Evolutionary conservation across 2,329 filamentous ascomycete genomes (phyloP).

Genomic region (Fusarium udum): DNA sequence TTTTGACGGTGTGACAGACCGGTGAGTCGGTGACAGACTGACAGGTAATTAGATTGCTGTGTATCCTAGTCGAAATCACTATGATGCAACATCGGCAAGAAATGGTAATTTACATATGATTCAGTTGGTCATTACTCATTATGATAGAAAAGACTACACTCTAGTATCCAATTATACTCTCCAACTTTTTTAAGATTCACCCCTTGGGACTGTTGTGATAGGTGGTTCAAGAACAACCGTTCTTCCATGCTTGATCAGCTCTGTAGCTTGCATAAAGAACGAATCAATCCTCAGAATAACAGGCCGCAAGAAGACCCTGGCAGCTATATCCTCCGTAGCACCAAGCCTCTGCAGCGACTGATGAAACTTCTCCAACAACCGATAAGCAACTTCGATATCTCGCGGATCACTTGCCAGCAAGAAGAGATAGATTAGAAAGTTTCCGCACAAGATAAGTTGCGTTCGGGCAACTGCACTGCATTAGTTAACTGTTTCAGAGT

Average conservation of each 20-base stretch:
- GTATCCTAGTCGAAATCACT: background rate
- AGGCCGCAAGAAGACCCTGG: constrained; percentile 48
- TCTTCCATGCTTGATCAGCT: constrained; percentile 38
- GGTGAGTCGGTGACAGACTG: background rate
- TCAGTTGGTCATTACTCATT: constrained; percentile 10
- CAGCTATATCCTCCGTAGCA: constrained; percentile 44
- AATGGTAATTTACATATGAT: background rate
- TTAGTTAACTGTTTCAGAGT: background rate
- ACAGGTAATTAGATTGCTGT: background rate
- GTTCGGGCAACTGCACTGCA: constrained; percentile 47
- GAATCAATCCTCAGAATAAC: constrained; percentile 52
- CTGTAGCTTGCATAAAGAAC: constrained; percentile 51
- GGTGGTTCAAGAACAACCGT: constrained; percentile 29
- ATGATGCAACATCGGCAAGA: background rate
- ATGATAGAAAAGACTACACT: background rate
- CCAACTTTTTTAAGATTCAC: background rate
- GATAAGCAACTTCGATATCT: constrained; percentile 49
- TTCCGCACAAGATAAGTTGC: constrained; percentile 57
- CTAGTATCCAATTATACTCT: background rate
- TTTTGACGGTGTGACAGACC: background rate
- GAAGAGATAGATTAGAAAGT: constrained; percentile 60
- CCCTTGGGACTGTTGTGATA: constrained; percentile 4
- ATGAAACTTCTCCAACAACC: constrained; percentile 51
- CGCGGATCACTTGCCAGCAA: constrained; percentile 51
- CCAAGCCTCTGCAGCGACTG: constrained; percentile 49